phyloP scores from a whole-genome alignment of 179 eudicot genomes.

The Patellifolia procumbens region DNA sequence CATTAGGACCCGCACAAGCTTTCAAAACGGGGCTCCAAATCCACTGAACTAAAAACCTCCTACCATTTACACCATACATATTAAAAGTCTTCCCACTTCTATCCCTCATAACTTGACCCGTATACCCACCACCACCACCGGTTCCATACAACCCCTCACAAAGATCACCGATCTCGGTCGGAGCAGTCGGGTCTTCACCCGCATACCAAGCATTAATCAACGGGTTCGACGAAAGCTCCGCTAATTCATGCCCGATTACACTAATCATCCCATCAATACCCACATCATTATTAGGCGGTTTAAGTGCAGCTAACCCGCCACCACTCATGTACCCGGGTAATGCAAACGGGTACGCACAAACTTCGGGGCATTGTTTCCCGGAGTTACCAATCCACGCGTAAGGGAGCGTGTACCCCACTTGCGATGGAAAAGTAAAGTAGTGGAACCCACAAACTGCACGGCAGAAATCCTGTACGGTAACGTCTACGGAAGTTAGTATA shows the following conservation, averaged over 20 bases:
- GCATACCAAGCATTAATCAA: conserved; percentile 95
- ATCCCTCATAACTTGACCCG: conserved; percentile 81
- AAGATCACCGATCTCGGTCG: conserved; percentile 92
- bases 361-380: conserved; percentile 81
- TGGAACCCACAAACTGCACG: conserved; percentile 94
- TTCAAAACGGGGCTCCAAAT: conserved; percentile 77
- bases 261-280: conserved; percentile 94
- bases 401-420: conserved; percentile 86
- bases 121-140: conserved; percentile 95
- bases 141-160: conserved; percentile 90
- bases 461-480: conserved; percentile 82
- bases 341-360: conserved; percentile 92
- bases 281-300: conserved; percentile 66
- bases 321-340: conserved; percentile 74
- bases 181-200: conserved; percentile 92
- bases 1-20: conserved; percentile 94
- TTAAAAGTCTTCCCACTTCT: conserved; percentile 65
- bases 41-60: conserved; percentile 91
- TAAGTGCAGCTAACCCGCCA: conserved; percentile 49
- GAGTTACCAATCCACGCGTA: conserved; percentile 97
- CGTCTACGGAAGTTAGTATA: conserved; percentile 65
- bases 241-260: conserved; percentile 82
- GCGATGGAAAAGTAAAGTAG: conserved; percentile 88
- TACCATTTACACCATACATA: conserved; percentile 61
- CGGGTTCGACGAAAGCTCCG: conserved; percentile 84